Percentiles rank a stretch among this genome's conserved stretches.
phyloP scores from a whole-genome alignment of 345 rosid species.

The Hirschfeldia incana region DNA sequence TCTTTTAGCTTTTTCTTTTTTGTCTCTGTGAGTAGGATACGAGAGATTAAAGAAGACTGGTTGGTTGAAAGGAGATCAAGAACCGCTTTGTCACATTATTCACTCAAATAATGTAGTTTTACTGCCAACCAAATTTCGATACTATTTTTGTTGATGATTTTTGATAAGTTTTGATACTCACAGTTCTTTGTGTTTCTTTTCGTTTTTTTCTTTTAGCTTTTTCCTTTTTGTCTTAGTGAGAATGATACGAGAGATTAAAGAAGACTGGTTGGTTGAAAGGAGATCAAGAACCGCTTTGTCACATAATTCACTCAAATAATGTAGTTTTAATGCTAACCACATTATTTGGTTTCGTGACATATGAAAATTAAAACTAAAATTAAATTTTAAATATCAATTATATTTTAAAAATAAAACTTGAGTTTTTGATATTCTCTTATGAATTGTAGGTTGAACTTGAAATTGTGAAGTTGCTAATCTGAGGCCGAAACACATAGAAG shows the following conservation, averaged over 20 bases:
- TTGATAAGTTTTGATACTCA: background rate
- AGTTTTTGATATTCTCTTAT: too few species aligned
- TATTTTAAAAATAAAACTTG: too few species aligned
- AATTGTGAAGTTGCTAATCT: too few species aligned
- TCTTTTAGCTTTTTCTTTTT: background rate
- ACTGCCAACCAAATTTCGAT: too few species aligned
- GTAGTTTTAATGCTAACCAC: background rate
- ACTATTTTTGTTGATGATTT: too few species aligned
- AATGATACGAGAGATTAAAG: background rate
- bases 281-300: conserved; percentile 22
- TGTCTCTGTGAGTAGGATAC: background rate
- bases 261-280: conserved; percentile 32
- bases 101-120: too few species aligned
- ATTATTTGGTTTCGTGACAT: too few species aligned
- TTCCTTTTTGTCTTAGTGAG: background rate
- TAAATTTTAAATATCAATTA: too few species aligned
- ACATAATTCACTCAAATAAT: background rate
- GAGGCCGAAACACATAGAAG: too few species aligned
- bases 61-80: conserved; percentile 2
- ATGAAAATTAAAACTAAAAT: too few species aligned
- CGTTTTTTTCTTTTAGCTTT: background rate
- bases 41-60: conserved; percentile 24
- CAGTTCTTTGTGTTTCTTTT: conserved; percentile 29
- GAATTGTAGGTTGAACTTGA: too few species aligned
- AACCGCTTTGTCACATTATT: too few species aligned